A percentile compares a stretch with the other conserved stretches of the same genome.
phyloP scores from a whole-genome alignment of 805 yeast species.

The Kodamaea laetipori region DNA sequence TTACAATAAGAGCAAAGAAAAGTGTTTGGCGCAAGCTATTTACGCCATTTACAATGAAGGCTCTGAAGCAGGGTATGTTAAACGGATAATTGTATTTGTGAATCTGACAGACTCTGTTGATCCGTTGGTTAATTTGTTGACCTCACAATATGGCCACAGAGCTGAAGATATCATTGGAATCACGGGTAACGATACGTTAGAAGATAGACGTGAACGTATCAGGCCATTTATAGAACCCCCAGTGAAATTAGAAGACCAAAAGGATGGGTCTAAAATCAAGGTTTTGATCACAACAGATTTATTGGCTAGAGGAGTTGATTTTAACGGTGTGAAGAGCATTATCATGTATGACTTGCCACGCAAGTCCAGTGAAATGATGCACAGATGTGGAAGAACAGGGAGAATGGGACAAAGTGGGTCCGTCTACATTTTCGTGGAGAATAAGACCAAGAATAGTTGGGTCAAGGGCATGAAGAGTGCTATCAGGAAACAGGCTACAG shows the following conservation, averaged over 20 bases:
- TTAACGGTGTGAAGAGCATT: conserved; percentile 77
- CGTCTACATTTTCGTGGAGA: conserved; percentile 76
- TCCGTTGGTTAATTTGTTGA: conserved; percentile 57
- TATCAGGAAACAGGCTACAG: conserved; percentile 43
- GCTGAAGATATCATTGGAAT: conserved; percentile 58
- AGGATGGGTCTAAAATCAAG: conserved; percentile 45
- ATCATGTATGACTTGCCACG: conserved; percentile 84
- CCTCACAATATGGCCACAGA: conserved; percentile 37
- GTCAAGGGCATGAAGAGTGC: conserved; percentile 77
- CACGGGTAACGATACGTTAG: conserved; percentile 63
- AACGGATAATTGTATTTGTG: conserved; percentile 82
- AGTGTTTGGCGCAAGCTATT: conserved; percentile 85
- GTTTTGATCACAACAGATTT: conserved; percentile 87
- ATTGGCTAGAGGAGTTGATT: conserved; percentile 87
- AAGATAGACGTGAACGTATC: conserved; percentile 59
- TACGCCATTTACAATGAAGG: conserved; percentile 85
- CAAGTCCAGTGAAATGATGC: conserved; percentile 82
- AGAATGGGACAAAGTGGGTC: conserved; percentile 88
- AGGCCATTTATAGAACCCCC: conserved; percentile 62
- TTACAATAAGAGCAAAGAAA: conserved; percentile 77
- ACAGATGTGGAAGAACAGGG: conserved; percentile 93
- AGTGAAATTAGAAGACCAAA: conserved; percentile 33
- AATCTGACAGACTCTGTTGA: conserved; percentile 68
- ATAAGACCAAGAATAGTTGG: conserved; percentile 71
- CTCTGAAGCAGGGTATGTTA: conserved; percentile 72